A percentile compares a stretch with the other conserved stretches of the same genome.
phyloP scores from a whole-genome alignment of 768 basidiomycete species.

The Gautieria morchelliformis region DNA sequence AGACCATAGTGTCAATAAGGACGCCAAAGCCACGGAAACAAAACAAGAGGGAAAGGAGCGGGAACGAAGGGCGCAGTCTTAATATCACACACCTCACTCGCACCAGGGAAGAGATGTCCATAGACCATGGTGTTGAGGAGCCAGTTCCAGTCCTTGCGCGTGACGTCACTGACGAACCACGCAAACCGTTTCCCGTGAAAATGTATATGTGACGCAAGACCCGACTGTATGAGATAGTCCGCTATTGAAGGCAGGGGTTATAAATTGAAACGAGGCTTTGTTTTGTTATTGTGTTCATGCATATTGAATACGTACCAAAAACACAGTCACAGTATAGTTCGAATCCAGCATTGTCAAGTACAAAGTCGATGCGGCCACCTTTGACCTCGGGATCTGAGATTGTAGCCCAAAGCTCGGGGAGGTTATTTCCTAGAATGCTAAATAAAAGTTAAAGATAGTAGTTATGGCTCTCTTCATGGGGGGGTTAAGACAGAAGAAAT shows the following conservation, averaged over 20 bases:
- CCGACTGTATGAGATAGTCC: slow-evolving; percentile 89
- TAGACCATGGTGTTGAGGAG: slow-evolving; percentile 79
- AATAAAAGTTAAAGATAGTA: not conserved
- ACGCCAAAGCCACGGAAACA: no score
- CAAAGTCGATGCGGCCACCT: slow-evolving; percentile 65
- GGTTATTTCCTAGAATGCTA: slow-evolving; percentile 75
- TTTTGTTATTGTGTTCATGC: not conserved
- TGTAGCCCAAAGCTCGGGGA: slow-evolving; percentile 60
- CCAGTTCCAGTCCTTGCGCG: slow-evolving; percentile 93
- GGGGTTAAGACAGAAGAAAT: not conserved
- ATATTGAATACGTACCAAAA: slow-evolving; percentile 41
- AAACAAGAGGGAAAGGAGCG: no score
- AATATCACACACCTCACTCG: not conserved
- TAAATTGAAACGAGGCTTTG: not conserved
- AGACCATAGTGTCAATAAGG: not conserved
- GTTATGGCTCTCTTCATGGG: not conserved
- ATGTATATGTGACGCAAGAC: slow-evolving; percentile 71
- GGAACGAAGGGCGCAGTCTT: no score
- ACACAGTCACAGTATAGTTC: slow-evolving; percentile 85
- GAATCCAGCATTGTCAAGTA: slow-evolving; percentile 83
- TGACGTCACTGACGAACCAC: slow-evolving; percentile 93
- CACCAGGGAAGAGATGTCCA: slow-evolving; percentile 30
- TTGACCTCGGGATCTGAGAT: slow-evolving; percentile 61
- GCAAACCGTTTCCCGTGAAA: slow-evolving; percentile 96
- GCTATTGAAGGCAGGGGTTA: slow-evolving; percentile 33